These are phyloP conservation scores for Starmerella stellata DNA, from an alignment of 805 yeast species.

Conservation along the genomic window DNA sequence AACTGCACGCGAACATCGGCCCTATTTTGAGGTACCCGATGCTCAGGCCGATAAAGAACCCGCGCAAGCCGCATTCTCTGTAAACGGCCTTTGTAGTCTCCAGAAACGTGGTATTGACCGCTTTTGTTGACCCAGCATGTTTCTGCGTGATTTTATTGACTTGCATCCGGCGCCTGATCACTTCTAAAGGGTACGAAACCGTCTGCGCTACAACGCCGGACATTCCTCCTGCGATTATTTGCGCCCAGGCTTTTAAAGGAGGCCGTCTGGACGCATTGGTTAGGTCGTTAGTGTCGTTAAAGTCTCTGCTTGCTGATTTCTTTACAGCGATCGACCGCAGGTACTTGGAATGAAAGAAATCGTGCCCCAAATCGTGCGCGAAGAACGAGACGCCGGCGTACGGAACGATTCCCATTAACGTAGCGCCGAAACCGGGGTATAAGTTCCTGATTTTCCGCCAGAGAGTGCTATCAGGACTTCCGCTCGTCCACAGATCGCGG, in stretches of 20 bases:
- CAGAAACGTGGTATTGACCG: constrained; percentile 15
- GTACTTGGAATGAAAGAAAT: constrained; percentile 47
- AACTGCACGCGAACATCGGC: constrained; percentile 95
- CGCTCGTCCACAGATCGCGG: constrained; percentile 19
- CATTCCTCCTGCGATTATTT: constrained; percentile 81
- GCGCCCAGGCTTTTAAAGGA: constrained; percentile 82
- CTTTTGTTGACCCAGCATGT: constrained; percentile 36
- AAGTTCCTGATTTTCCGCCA: constrained; percentile 33
- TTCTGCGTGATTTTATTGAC: too few relatives aligned
- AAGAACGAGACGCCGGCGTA: constrained; percentile 95
- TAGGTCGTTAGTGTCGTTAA: constrained; percentile 1
- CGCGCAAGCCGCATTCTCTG: constrained; percentile 59
- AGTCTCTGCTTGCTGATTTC: constrained; percentile 3
- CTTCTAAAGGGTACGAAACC: constrained; percentile 93
- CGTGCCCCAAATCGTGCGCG: constrained; percentile 83
- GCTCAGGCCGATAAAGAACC: constrained; percentile 84
- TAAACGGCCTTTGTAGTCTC: constrained; percentile 36
- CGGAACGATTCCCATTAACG: constrained; percentile 88
- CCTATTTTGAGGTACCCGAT: constrained; percentile 89
- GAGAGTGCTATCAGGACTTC: constrained; percentile 3
- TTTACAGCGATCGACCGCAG: constrained; percentile 32
- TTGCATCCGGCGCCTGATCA: constrained; percentile 84
- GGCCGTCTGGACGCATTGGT: constrained; percentile 25
- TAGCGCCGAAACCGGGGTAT: constrained; percentile 87
- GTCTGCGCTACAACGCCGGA: constrained; percentile 93